Evolutionary conservation across 108 stramenopile genomes (phyloP).

Genomic region (Hondaea fermentalgiana): DNA sequence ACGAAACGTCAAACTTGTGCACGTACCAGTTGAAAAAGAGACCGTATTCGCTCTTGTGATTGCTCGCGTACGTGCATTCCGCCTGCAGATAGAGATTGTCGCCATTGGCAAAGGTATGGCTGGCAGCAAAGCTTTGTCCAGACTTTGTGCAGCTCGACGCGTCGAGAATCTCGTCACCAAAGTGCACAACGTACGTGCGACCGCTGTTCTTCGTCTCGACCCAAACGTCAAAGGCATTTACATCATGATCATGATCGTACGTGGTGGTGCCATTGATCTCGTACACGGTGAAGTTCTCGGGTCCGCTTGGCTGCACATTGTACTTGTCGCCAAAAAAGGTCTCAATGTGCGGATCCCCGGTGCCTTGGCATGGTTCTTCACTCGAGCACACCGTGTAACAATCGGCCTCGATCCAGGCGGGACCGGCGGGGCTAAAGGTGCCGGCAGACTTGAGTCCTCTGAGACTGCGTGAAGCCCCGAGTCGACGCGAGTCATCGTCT

Average conservation of each 20-base stretch:
- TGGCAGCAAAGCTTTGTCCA: not conserved
- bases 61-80: not conserved
- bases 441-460: not conserved
- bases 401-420: not conserved
- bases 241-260: not conserved
- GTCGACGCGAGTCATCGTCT: not conserved
- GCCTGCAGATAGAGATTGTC: not conserved
- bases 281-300: not conserved
- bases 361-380: not conserved
- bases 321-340: not conserved
- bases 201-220: not conserved
- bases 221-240: not conserved
- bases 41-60: not conserved
- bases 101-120: not conserved
- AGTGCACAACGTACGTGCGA: not conserved
- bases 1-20: not conserved
- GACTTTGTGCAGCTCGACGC: not conserved
- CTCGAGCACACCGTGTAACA: not conserved
- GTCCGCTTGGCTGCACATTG: not conserved
- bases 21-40: not conserved
- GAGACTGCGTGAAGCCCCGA: not conserved
- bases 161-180: not conserved
- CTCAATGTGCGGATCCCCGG: not conserved
- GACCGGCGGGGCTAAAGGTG: not conserved
- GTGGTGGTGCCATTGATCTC: not conserved